These are phyloP conservation scores for Biscogniauxia marginata DNA, from an alignment of 2,329 filamentous ascomycete species.

Conservation along the genomic window DNA sequence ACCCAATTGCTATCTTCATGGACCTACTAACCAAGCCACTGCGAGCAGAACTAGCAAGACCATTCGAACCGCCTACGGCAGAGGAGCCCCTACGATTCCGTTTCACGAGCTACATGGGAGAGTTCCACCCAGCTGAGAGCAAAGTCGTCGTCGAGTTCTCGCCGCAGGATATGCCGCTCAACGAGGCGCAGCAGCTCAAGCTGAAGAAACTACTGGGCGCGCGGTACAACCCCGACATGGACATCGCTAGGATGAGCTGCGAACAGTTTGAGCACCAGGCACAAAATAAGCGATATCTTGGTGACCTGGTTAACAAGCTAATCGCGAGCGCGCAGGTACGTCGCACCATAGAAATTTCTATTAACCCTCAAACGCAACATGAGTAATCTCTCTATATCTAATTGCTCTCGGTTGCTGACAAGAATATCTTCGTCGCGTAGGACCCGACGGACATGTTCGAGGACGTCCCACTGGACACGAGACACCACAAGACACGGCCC, in stretches of 20 bases:
- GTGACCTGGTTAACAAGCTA: conserved; percentile 71
- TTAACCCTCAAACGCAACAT: too few relatives aligned
- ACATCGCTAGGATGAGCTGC: conserved; percentile 84
- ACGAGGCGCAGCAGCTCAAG: conserved; percentile 68
- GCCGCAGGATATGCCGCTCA: conserved; percentile 69
- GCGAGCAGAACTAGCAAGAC: conserved; percentile 71
- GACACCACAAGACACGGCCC: conserved; percentile 73
- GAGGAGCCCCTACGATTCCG: conserved; percentile 83
- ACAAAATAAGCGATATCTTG: conserved; percentile 95
- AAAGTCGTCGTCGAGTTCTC: conserved; percentile 95
- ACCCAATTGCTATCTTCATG: not conserved
- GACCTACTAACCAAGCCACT: conserved; percentile 16
- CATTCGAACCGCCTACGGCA: conserved; percentile 69
- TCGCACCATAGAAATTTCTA: conserved; percentile 5
- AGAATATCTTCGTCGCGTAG: conserved; percentile 31
- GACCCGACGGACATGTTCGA: conserved; percentile 78
- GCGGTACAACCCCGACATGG: conserved; percentile 82
- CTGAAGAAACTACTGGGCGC: conserved; percentile 82
- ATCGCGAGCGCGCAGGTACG: conserved; percentile 69
- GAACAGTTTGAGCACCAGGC: conserved; percentile 86
- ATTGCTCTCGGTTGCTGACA: conserved; percentile 5
- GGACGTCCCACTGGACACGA: conserved; percentile 84
- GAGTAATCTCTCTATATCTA: not conserved
- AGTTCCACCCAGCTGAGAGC: conserved; percentile 83
- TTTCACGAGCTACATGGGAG: conserved; percentile 95